These are phyloP conservation scores for Gynandropsis gynandra DNA, from an alignment of 345 rosid species.

Conservation along the genomic window DNA sequence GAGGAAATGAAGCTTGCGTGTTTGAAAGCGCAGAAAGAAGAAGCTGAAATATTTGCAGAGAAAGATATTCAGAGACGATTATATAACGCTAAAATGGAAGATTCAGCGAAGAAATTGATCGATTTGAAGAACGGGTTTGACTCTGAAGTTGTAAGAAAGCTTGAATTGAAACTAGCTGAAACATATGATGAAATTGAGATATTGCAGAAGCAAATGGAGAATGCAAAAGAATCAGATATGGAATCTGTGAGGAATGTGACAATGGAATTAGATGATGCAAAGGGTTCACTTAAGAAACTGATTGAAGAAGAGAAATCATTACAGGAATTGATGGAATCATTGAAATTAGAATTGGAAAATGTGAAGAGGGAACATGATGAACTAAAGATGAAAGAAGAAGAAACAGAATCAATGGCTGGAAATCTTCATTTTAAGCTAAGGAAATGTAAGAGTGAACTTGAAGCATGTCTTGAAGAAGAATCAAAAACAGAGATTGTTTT, in stretches of 20 bases:
- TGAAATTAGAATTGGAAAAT: slow-evolving; percentile 57
- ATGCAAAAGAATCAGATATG: slow-evolving; percentile 66
- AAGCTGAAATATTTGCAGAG: slow-evolving; percentile 53
- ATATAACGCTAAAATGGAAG: slow-evolving; percentile 57
- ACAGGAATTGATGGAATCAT: slow-evolving; percentile 56
- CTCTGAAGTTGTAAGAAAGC: slow-evolving; percentile 53
- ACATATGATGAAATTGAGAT: slow-evolving; percentile 52
- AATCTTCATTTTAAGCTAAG: slow-evolving; percentile 70
- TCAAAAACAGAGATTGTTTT: slow-evolving; percentile 56
- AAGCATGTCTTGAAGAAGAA: slow-evolving; percentile 54
- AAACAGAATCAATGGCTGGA: slow-evolving; percentile 75
- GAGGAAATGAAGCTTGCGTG: slow-evolving; percentile 76
- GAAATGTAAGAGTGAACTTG: slow-evolving; percentile 72
- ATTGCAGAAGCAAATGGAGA: slow-evolving; percentile 64
- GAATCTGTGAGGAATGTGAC: slow-evolving; percentile 61
- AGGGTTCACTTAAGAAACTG: slow-evolving; percentile 64
- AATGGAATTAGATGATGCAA: slow-evolving; percentile 74
- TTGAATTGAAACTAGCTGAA: slow-evolving; percentile 56
- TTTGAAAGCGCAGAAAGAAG: slow-evolving; percentile 61
- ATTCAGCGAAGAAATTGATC: slow-evolving; percentile 48
- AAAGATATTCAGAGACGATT: slow-evolving; percentile 60
- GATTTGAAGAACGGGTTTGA: slow-evolving; percentile 58
- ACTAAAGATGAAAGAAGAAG: slow-evolving; percentile 71
- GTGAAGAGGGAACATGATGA: slow-evolving; percentile 67
- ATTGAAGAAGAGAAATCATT: slow-evolving; percentile 70